Conservation (phyloP, 78 protist species). For the Creolimax fragrantissima region DNA sequence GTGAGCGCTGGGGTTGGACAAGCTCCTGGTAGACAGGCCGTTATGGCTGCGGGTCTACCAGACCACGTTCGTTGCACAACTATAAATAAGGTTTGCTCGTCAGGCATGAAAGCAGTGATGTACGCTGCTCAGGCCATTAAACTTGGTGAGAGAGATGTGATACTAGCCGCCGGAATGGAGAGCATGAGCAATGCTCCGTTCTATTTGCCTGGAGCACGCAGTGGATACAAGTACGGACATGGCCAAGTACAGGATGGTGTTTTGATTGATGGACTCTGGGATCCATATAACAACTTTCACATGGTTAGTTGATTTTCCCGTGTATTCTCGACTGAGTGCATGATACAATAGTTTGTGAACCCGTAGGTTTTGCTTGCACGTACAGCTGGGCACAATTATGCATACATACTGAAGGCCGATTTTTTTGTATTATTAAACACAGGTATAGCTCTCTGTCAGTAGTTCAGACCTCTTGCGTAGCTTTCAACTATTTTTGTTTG, state of each 20-base stretch:
- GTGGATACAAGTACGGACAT: conserved; percentile 69
- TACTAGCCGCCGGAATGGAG: conserved; percentile 95
- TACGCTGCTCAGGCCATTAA: conserved; percentile 75
- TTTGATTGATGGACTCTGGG: conserved; percentile 86
- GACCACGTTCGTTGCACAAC: conserved; percentile 37
- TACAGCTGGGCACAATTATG: too few species aligned
- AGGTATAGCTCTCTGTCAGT: too few species aligned
- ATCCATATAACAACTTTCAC: conserved; percentile 64
- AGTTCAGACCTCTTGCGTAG: too few species aligned
- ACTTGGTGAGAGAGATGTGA: conserved; percentile 61
- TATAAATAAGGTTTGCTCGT: conserved; percentile 90
- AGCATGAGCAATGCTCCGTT: conserved; percentile 90
- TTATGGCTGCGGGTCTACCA: conserved; percentile 59
- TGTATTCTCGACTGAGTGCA: neutral
- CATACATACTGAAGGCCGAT: too few species aligned
- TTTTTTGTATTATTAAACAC: too few species aligned
- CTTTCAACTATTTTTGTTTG: too few species aligned
- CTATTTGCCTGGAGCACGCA: conserved; percentile 56
- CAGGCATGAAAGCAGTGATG: conserved; percentile 91
- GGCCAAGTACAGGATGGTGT: conserved; percentile 55
- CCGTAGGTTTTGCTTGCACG: too few species aligned
- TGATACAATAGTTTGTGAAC: neutral
- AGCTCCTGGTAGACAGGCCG: conserved; percentile 86
- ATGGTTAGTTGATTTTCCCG: conserved; percentile 53
- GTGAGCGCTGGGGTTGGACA: conserved; percentile 58